Conservation (phyloP, 495 filamentous ascomycete genomes). For the Penicillium longicatenatum region DNA sequence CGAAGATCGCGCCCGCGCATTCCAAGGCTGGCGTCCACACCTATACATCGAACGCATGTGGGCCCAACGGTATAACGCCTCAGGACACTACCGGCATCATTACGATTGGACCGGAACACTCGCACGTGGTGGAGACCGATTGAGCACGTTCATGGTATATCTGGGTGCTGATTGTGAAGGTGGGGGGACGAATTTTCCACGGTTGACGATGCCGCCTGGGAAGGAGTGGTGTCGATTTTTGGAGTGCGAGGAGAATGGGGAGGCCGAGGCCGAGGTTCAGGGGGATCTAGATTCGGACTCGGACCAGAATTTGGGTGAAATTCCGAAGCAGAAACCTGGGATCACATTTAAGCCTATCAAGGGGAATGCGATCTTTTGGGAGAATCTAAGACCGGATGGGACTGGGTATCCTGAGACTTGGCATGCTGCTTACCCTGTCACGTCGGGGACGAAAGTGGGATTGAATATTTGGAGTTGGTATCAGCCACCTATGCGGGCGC, state of each 20-base stretch:
- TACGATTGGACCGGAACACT: slow-evolving; percentile 57
- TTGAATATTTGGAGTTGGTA: slow-evolving; percentile 76
- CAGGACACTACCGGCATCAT: slow-evolving; percentile 60
- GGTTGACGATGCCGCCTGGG: slow-evolving; percentile 42
- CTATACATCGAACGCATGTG: slow-evolving; percentile 64
- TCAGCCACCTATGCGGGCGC: slow-evolving; percentile 36
- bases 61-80: slow-evolving; percentile 59
- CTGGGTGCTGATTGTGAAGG: slow-evolving; percentile 58
- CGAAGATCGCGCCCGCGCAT: slow-evolving; percentile 64
- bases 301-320: slow-evolving; percentile 1
- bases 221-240: slow-evolving; percentile 59
- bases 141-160: slow-evolving; percentile 67
- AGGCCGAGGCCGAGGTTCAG: neutral
- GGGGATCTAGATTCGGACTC: neutral
- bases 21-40: slow-evolving; percentile 67
- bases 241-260: slow-evolving; percentile 51
- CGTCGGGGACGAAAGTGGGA: slow-evolving; percentile 69
- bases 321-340: slow-evolving; percentile 39
- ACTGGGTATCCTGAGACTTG: slow-evolving; percentile 64
- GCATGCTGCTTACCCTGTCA: slow-evolving; percentile 72
- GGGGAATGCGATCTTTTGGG: slow-evolving; percentile 77
- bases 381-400: slow-evolving; percentile 66
- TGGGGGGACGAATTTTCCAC: slow-evolving; percentile 63
- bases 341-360: slow-evolving; percentile 66
- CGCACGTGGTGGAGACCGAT: slow-evolving; percentile 43